These are phyloP conservation scores for Anthoceros angustus DNA, from an alignment of 225 moss, liverwort and hornwort genomes.

Conservation along the genomic window DNA sequence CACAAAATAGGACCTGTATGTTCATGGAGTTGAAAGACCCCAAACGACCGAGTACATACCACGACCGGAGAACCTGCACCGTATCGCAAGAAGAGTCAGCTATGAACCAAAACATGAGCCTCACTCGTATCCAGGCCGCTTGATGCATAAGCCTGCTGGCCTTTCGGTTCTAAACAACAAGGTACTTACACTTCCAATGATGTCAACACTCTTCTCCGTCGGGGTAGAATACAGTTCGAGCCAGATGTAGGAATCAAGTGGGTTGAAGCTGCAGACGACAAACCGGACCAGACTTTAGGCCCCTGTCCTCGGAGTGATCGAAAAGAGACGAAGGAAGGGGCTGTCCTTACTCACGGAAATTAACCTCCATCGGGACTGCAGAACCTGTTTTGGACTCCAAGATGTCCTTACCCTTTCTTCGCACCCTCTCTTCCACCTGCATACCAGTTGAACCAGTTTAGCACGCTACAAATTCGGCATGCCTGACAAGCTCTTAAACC, in stretches of 20 bases:
- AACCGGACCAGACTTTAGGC: not conserved
- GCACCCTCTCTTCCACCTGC: constrained; percentile 90
- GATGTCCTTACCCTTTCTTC: constrained; percentile 66
- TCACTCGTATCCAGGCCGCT: too few relatives aligned
- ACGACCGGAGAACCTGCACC: constrained; percentile 62
- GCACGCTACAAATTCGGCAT: not conserved
- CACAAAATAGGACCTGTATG: constrained; percentile 45
- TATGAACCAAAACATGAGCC: too few relatives aligned
- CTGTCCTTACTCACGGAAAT: constrained; percentile 64
- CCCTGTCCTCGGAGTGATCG: not conserved
- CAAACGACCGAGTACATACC: constrained; percentile 82
- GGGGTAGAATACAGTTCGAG: constrained; percentile 72
- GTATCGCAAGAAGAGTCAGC: too few relatives aligned
- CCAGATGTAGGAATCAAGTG: constrained; percentile 61
- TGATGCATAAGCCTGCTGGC: too few relatives aligned
- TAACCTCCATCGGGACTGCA: constrained; percentile 45
- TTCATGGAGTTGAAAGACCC: constrained; percentile 98
- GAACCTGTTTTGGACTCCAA: constrained; percentile 66
- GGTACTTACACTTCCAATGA: constrained; percentile 64
- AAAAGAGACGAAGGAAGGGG: not conserved
- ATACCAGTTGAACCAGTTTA: not conserved
- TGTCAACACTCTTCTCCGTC: constrained; percentile 60
- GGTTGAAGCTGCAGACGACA: constrained; percentile 55
- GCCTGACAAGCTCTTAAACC: not conserved
- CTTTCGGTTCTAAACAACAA: too few relatives aligned